These are phyloP conservation scores for Leucosporidium yakuticum DNA, from an alignment of 768 basidiomycete genomes.

Conservation along the genomic window DNA sequence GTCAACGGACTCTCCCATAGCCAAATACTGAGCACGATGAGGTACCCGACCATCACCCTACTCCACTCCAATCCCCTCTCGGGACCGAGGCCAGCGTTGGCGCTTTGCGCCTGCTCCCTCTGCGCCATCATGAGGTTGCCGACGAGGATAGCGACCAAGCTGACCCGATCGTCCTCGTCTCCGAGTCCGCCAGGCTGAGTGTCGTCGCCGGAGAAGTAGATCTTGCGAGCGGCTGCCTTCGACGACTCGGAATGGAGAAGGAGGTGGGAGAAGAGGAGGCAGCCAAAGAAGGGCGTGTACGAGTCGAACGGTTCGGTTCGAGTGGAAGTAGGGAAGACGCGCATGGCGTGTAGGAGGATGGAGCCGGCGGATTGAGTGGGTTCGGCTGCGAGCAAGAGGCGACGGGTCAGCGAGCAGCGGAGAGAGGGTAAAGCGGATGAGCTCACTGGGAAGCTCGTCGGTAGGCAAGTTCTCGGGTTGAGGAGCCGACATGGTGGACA, in stretches of 20 bases:
- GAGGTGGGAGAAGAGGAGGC: constrained; percentile 72
- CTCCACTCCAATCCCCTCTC: constrained; percentile 80
- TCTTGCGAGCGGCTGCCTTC: constrained; percentile 47
- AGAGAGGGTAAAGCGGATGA: no score
- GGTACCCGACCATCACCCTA: constrained; percentile 74
- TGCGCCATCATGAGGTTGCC: constrained; percentile 86
- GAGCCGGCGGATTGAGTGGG: constrained; percentile 42
- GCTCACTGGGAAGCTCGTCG: no score
- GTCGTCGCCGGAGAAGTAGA: constrained; percentile 40
- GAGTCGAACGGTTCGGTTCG: constrained; percentile 48
- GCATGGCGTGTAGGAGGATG: constrained; percentile 45
- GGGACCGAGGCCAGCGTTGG: constrained; percentile 51
- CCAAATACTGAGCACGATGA: constrained; percentile 82
- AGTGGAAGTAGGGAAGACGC: constrained; percentile 31
- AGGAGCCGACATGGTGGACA: constrained; percentile 41
- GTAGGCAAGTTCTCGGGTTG: constrained; percentile 12
- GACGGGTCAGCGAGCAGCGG: no score
- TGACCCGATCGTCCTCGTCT: constrained; percentile 53
- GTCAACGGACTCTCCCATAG: constrained; percentile 90
- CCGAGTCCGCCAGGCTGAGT: constrained; percentile 41
- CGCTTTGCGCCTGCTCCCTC: constrained; percentile 52
- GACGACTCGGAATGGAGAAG: constrained; percentile 53
- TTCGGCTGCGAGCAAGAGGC: constrained; percentile 1
- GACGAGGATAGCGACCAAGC: constrained; percentile 72
- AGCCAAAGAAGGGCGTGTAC: constrained; percentile 57